Base-by-base conservation (phyloP, 2,329 filamentous ascomycete species). In the Sporothrix mexicana region DNA sequence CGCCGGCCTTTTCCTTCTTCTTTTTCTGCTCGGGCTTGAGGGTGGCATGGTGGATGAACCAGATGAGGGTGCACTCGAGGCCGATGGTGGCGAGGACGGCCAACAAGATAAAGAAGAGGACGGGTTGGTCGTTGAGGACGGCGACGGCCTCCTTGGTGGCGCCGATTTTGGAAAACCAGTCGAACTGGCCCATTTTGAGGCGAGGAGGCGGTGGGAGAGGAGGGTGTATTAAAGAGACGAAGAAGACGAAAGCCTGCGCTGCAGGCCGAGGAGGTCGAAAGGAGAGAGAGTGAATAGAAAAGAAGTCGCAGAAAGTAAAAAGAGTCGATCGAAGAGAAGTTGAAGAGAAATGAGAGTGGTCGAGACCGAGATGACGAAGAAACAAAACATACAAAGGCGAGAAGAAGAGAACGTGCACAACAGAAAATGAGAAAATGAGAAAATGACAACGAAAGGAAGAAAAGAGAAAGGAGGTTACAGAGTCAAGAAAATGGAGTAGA, bases 21-120 rank as follows among this genome's bases (percentile, higher is more conserved):
- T 86, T 87, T 79, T 82, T 86, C 79, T 90, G 88, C 77, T 88
- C 86, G 17, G 88, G 88, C 82, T 90, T 90, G 81, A 88, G 75
- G 23, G 88, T 90, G 73, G 87, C 87, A 77, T 82, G 85, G 80
- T 89, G 87, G 77, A 90, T 90, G 80, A 84, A 88, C 85, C 85
- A 88, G 71, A 87, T 79, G 67, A 89, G 80, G 10, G 83, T 77
- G 73, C 79, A 79, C 76, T 89, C 82, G 9, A 85, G 78, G 74
- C 82, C 82, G 69, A 89, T 77, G 74, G 81, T 81, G 77, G 88
- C 77, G 72, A 90, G 82, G 73, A 87, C 86, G 78, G 88, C 79
- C 75, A 90, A 75, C 74, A 90, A 85, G 75, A 86, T 85, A 75
- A 84, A 87, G 81, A 90, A 89, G 71, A 90, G 82, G 74, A 85